Percentiles rank a stretch among this genome's conserved stretches.
phyloP scores from a whole-genome alignment of 352 stramenopile species.

The Phytophthora agathidicida region DNA sequence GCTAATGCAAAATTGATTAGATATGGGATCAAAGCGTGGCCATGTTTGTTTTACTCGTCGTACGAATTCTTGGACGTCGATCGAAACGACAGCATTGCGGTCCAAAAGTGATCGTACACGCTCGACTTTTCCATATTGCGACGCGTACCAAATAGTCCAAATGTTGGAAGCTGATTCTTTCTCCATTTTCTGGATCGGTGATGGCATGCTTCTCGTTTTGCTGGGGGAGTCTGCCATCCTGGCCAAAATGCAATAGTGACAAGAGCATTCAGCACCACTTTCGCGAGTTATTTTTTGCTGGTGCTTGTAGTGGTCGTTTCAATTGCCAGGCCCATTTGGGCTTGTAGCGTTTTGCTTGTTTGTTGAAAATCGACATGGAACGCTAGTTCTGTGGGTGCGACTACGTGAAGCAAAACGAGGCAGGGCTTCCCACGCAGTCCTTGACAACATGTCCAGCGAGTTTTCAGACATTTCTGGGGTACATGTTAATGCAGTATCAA shows the following conservation, averaged over 20 bases:
- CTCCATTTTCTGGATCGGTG: conserved; percentile 34
- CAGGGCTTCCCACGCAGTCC: not conserved
- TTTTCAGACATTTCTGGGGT: conserved; percentile 70
- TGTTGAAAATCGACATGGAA: conserved; percentile 34
- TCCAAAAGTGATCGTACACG: conserved; percentile 63
- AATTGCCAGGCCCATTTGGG: conserved; percentile 16
- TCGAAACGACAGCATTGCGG: conserved; percentile 31
- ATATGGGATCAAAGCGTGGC: too few relatives aligned
- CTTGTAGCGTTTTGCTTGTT: conserved; percentile 18
- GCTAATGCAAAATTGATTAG: conserved; percentile 26
- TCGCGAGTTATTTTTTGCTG: conserved; percentile 32
- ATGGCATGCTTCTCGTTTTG: conserved; percentile 26
- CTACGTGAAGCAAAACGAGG: conserved; percentile 20
- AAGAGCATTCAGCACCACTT: too few relatives aligned
- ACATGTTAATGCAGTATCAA: conserved; percentile 1
- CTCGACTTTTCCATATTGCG: conserved; percentile 57
- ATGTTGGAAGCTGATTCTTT: conserved; percentile 33
- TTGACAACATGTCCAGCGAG: conserved; percentile 43
- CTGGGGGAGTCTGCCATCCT: conserved; percentile 11
- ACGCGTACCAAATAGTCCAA: conserved; percentile 82
- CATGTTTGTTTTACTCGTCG: too few relatives aligned
- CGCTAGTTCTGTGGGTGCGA: conserved; percentile 23
- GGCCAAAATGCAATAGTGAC: too few relatives aligned
- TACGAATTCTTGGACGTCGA: conserved; percentile 68
- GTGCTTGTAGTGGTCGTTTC: conserved; percentile 25